Evolutionary conservation across 192 early-diverging fungal genomes (phyloP).

Genomic region (Piromyces sp.): DNA sequence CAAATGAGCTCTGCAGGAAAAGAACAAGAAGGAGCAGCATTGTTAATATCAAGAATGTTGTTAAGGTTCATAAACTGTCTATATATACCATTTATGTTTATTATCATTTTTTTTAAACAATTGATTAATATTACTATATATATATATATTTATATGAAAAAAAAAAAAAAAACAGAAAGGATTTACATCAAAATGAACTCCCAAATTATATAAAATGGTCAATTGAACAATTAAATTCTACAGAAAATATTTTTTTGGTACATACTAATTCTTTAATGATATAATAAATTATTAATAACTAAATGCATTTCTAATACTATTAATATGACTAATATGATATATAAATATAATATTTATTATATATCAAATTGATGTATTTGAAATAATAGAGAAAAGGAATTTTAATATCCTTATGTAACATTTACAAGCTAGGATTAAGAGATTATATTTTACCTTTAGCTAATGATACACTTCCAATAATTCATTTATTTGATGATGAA

Average conservation of each 20-base stretch:
- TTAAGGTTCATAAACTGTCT: slow-evolving; percentile 31
- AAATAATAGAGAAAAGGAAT: slow-evolving; percentile 32
- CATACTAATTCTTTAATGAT: too few relatives aligned
- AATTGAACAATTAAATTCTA: slow-evolving; percentile 7
- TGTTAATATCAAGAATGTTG: slow-evolving; percentile 66
- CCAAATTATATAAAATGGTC: slow-evolving; percentile 32
- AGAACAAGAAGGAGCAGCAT: slow-evolving; percentile 67
- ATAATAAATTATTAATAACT: slow-evolving; percentile 1
- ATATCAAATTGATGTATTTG: neutral
- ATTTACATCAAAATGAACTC: neutral
- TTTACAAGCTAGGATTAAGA: slow-evolving; percentile 53
- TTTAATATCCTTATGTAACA: slow-evolving; percentile 38
- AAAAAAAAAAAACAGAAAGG: neutral
- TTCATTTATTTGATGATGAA: slow-evolving; percentile 18
- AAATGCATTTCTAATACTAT: too few relatives aligned
- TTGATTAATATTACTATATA: slow-evolving; percentile 48
- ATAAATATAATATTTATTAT: too few relatives aligned
- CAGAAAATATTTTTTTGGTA: slow-evolving; percentile 30
- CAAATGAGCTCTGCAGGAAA: slow-evolving; percentile 59
- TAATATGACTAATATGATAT: too few relatives aligned
- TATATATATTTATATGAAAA: slow-evolving; percentile 6
- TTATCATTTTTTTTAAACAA: too few relatives aligned
- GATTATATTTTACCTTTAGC: slow-evolving; percentile 27
- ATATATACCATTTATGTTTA: slow-evolving; percentile 34
- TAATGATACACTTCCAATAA: slow-evolving; percentile 16